Evolutionary conservation across 306 rosid genomes (phyloP), one percentile per base, ranked within the genome.

Genomic region (Cicer chorassanicum): DNA sequence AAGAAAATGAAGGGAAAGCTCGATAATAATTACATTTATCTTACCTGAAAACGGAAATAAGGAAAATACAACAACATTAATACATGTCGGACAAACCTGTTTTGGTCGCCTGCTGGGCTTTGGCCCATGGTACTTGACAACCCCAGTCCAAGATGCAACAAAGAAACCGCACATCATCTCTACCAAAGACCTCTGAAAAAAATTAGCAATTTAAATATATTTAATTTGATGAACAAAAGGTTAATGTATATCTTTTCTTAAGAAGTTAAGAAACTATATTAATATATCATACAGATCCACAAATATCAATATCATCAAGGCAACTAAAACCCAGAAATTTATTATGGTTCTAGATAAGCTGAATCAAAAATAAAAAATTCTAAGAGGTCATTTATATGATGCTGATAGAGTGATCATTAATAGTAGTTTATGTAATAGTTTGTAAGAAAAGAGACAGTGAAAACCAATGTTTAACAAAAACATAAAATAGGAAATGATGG

Each of bases 101-200:
- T 88, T 88, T 19, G 99, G 95, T 63, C 99, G 82, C 73, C 84
- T 88, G 83, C 96, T 88, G 76, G 98, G 98, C 82, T 90, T 87
- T 74, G 98, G 98, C 19, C 98, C 98, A 74, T 91, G 97, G 86
- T 94, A 94, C 85, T 86, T 94, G 65, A 94, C 96, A 78, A 94
- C 99, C 68, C 99, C 97, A 72, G 99, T 94, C 99, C 99, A 94
- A 51, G 99, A 94, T 51, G 99, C 95, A 82, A 90, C 99, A 87
- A 94, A 94, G 95, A 94, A 91, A 84, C 96, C 75, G 80, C 98
- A 94, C 61, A 94, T 90, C 82, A 94, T 83, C 93, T 94, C 98
- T 81, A 90, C 98, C 90, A 94, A 86, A 39, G 64, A 62, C 84
- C 98, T 88, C 98, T 91, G 89, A 70, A 82, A 13, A 70, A 81